Percentiles rank a stretch among this genome's conserved stretches.
Conservation (phyloP, 805 yeast species). For the Lipomyces oligophaga region DNA sequence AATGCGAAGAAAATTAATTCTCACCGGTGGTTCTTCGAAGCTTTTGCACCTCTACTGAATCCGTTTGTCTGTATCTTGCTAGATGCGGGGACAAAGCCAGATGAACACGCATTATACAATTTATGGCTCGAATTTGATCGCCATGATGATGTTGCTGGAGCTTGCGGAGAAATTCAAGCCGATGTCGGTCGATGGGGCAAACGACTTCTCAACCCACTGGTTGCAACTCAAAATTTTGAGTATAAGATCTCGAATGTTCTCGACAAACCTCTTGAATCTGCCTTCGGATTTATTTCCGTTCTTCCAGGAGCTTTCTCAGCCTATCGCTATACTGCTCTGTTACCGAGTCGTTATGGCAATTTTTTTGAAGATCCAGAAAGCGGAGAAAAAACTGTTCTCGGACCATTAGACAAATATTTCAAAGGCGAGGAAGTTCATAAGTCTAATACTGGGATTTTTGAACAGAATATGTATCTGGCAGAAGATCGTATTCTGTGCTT, state of each 20-base stretch:
- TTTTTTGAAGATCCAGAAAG: neutral
- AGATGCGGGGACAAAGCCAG: constrained; percentile 66
- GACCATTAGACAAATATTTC: constrained; percentile 83
- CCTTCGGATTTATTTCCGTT: constrained; percentile 90
- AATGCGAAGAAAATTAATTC: constrained; percentile 64
- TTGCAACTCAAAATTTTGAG: constrained; percentile 64
- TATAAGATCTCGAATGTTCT: constrained; percentile 69
- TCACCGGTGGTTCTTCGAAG: constrained; percentile 68
- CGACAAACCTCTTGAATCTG: constrained; percentile 93
- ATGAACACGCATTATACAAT: constrained; percentile 52
- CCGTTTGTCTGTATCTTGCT: constrained; percentile 56
- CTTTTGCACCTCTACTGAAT: constrained; percentile 53
- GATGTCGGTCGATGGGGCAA: constrained; percentile 48
- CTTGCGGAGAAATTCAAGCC: constrained; percentile 69
- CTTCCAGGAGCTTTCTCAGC: constrained; percentile 97
- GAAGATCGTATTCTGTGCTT: constrained; percentile 95
- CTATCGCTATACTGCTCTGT: constrained; percentile 69
- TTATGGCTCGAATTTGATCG: constrained; percentile 62
- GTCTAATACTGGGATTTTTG: constrained; percentile 72
- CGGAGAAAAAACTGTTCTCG: constrained; percentile 42
- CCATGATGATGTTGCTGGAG: constrained; percentile 61
- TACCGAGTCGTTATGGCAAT: neutral
- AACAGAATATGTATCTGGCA: constrained; percentile 93
- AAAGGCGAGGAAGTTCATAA: constrained; percentile 83
- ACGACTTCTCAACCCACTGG: constrained; percentile 59